Conservation (phyloP, 1,284 basidiomycete genomes). For the Microbotryum saponariae region DNA sequence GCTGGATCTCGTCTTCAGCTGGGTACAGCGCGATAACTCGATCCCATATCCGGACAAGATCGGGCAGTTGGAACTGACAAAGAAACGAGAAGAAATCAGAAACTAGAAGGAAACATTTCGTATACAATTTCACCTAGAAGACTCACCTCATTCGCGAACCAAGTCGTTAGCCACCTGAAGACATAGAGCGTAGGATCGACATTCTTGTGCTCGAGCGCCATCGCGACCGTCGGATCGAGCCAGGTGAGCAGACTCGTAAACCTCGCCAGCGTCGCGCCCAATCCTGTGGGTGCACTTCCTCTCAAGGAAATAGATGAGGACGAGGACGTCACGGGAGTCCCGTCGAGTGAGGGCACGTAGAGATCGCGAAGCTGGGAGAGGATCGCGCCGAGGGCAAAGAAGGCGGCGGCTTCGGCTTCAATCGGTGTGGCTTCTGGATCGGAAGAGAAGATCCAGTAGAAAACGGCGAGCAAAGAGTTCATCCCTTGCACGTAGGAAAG, state of each 20-base stretch:
- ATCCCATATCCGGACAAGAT: slow-evolving; percentile 30
- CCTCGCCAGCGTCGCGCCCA: slow-evolving; percentile 17
- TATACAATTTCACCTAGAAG: no score
- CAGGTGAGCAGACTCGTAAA: slow-evolving; percentile 18
- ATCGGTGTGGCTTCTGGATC: background rate
- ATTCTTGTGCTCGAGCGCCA: slow-evolving; percentile 17
- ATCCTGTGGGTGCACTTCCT: slow-evolving; percentile 1
- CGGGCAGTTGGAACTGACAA: slow-evolving; percentile 22
- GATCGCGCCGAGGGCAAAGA: slow-evolving; percentile 26
- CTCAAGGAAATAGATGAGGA: background rate
- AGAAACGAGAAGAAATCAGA: background rate
- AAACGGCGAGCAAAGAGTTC: slow-evolving; percentile 13
- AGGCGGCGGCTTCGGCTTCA: slow-evolving; percentile 19
- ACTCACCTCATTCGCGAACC: slow-evolving; percentile 26
- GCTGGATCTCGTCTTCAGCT: background rate
- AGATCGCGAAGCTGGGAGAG: slow-evolving; percentile 29
- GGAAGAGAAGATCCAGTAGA: slow-evolving; percentile 3
- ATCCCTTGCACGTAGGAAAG: slow-evolving; percentile 32
- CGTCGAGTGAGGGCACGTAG: slow-evolving; percentile 21
- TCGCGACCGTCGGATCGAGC: slow-evolving; percentile 23
- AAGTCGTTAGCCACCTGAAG: slow-evolving; percentile 27
- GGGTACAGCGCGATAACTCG: slow-evolving; percentile 25
- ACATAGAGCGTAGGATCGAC: slow-evolving; percentile 14
- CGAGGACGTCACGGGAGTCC: background rate
- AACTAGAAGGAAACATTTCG: no score